Evolutionary conservation across 768 basidiomycete genomes (phyloP).

Genomic region (Termitomyces sp.): DNA sequence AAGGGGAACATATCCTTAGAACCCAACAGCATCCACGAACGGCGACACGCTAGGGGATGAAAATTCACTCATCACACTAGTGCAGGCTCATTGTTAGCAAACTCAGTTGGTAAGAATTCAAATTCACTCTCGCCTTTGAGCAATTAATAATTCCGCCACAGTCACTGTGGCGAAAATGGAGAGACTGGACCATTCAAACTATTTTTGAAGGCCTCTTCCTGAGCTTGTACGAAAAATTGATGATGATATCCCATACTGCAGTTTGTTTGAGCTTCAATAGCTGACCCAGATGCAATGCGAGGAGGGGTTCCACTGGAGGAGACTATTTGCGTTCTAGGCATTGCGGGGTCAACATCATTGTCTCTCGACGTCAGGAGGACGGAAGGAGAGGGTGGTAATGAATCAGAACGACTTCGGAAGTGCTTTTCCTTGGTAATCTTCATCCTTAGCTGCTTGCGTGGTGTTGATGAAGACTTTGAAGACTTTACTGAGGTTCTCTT

Average conservation of each 20-base stretch:
- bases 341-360: not conserved
- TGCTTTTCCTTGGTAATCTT: not conserved
- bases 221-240: constrained; percentile 14
- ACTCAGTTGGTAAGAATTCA: too few species aligned
- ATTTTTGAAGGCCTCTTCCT: not conserved
- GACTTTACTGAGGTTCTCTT: not conserved
- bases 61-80: not conserved
- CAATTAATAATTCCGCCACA: not conserved
- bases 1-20: not conserved
- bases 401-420: constrained; percentile 3
- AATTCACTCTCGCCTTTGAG: not conserved
- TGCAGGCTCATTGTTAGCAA: not conserved
- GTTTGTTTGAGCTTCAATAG: not conserved
- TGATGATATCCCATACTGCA: constrained; percentile 17
- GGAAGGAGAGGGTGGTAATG: constrained; percentile 7
- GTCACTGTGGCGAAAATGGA: not conserved
- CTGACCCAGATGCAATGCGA: not conserved
- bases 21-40: not conserved
- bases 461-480: not conserved
- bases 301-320: not conserved
- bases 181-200: not conserved
- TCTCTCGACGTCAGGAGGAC: constrained; percentile 4
- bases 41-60: not conserved
- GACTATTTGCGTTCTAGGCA: not conserved
- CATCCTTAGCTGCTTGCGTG: not conserved